These are phyloP conservation scores for Sesbania bispinosa DNA, from an alignment of 306 rosid species.

Conservation along the genomic window DNA sequence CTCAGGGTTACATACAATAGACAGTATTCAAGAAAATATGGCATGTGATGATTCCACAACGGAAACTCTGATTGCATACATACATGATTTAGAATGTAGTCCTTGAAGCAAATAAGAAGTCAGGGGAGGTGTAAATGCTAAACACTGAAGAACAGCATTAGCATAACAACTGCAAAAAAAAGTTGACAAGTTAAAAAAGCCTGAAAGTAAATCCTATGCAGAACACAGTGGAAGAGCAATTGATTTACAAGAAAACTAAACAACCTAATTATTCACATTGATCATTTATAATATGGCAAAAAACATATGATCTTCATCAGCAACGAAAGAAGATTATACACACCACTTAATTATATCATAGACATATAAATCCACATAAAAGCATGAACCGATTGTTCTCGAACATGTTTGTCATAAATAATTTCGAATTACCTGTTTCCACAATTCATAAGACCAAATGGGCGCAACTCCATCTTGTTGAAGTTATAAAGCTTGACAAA, in stretches of 20 bases:
- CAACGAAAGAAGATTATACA: background rate
- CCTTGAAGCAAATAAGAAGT: constrained; percentile 91
- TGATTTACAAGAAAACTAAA: background rate
- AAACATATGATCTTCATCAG: background rate
- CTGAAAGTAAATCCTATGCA: background rate
- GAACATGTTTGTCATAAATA: background rate
- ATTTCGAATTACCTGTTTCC: constrained; percentile 78
- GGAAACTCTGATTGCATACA: constrained; percentile 26
- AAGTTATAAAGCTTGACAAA: constrained; percentile 82
- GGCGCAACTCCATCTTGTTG: constrained; percentile 68
- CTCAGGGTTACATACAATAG: constrained; percentile 10
- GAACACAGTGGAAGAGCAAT: background rate
- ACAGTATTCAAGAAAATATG: background rate
- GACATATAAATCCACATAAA: constrained; percentile 10
- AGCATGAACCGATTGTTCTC: background rate
- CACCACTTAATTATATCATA: background rate
- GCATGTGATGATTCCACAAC: constrained; percentile 4
- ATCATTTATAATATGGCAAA: background rate
- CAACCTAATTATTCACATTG: background rate
- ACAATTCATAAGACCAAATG: constrained; percentile 81
- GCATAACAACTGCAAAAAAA: constrained; percentile 82
- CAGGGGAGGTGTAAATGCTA: constrained; percentile 90
- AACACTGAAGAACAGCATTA: constrained; percentile 92
- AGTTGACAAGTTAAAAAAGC: background rate
- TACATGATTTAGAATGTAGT: constrained; percentile 82